These are phyloP conservation scores for Phtheirospermum japonicum DNA, from an alignment of 257 asterid species.

Conservation along the genomic window DNA sequence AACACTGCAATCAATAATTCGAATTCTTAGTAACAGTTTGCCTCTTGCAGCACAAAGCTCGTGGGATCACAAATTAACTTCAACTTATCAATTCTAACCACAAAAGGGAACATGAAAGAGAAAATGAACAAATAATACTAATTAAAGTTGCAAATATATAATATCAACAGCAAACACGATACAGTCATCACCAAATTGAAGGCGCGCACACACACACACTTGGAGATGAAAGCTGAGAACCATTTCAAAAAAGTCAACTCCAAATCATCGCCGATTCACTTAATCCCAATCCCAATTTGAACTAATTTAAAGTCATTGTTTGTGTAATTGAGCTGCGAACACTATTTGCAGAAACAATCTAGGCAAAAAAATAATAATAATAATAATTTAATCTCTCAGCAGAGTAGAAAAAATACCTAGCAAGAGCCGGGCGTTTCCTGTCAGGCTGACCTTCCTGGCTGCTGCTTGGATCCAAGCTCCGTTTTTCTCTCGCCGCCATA, in stretches of 20 bases:
- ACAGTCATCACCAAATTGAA: no score
- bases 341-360: background rate
- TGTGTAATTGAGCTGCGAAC: constrained; percentile 11
- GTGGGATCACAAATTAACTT: background rate
- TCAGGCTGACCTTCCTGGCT: constrained; percentile 77
- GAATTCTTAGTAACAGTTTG: no score
- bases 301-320: no score
- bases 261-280: constrained; percentile 20
- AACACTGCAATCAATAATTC: constrained; percentile 52
- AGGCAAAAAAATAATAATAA: no score
- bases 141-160: background rate
- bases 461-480: constrained; percentile 60
- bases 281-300: background rate
- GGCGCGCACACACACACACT: background rate
- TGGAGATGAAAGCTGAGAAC: background rate
- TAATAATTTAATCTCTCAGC: no score
- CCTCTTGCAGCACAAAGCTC: background rate
- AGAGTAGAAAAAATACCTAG: constrained; percentile 50
- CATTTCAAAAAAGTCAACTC: constrained; percentile 37
- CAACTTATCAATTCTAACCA: constrained; percentile 2
- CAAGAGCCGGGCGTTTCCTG: constrained; percentile 96
- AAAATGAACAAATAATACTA: constrained; percentile 2
- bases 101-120: background rate
- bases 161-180: background rate
- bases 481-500: constrained; percentile 79